phyloP scores from a whole-genome alignment of 2,329 filamentous ascomycete genomes.

The Fusarium sp. region DNA sequence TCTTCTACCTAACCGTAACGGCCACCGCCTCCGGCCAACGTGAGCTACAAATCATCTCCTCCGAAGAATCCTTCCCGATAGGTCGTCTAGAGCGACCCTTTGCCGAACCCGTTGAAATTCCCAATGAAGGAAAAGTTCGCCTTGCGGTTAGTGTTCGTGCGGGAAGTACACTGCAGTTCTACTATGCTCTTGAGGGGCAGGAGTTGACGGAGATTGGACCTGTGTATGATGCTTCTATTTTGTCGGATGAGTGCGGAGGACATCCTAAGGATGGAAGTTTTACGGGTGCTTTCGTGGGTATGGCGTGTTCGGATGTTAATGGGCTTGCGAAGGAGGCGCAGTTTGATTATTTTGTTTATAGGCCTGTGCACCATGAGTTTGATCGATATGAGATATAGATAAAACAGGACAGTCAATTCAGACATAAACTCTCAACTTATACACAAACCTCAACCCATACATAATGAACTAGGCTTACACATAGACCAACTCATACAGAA shows the following conservation, averaged over 20 bases:
- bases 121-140: slow-evolving; percentile 65
- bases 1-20: slow-evolving; percentile 72
- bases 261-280: slow-evolving; percentile 72
- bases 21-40: slow-evolving; percentile 66
- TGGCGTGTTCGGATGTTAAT: slow-evolving; percentile 68
- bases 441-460: fast-evolving
- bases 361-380: slow-evolving; percentile 58
- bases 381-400: slow-evolving; percentile 57
- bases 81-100: slow-evolving; percentile 60
- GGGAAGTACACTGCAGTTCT: slow-evolving; percentile 66
- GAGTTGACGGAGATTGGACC: slow-evolving; percentile 63
- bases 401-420: background rate
- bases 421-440: fast-evolving
- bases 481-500: too few relatives aligned
- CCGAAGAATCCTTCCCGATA: slow-evolving; percentile 67
- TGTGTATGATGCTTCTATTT: slow-evolving; percentile 67
- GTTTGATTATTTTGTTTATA: slow-evolving; percentile 66
- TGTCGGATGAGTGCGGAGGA: slow-evolving; percentile 73
- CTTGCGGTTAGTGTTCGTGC: slow-evolving; percentile 62
- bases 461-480: fast-evolving
- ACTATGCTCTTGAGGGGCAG: slow-evolving; percentile 62
- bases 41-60: slow-evolving; percentile 68
- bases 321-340: slow-evolving; percentile 59
- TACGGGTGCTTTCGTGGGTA: slow-evolving; percentile 69
- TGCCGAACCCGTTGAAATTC: slow-evolving; percentile 59